Base-by-base conservation (phyloP, 345 rosid species). In the Cochlearia excelsa region DNA sequence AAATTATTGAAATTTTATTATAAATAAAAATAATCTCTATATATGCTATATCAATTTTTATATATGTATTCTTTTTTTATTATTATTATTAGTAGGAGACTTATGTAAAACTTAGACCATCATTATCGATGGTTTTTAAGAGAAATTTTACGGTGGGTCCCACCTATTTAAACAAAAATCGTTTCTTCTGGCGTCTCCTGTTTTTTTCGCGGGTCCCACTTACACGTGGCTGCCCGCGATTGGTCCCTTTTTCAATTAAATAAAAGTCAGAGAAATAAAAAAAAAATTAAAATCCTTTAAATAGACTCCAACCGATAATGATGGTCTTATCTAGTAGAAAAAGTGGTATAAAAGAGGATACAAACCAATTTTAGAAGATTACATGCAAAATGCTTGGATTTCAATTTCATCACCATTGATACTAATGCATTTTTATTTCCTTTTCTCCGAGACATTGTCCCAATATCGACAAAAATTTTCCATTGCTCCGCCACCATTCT, bases 71-170 rank as follows among this genome's bases (percentile, higher is more conserved):
- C 37, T 16, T 16, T 33, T 2, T 33, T 33, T 2, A 33, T 33
- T 33, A 33, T 33, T 33, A 33, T 33, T 33, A 33, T 2, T 23
- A 81, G 88, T 79, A 78, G 88, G 69, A 53, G 73, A 75, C 61
- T 2, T 65, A 42, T 73, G 78, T 30, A 47, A 59, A 64, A 16
- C 23, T 16, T 16, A 16, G 23, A 16, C 23, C 23, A 16, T 16
- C 23, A 16, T 16, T 16, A 16, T 16, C 23, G 23, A 16, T 16
- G 23, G 23, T 16, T 16, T 16, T 16, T 16, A 16, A 16, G 23
- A 16, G 23, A 16, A 16, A 16, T 16, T 16, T 16, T 16, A 16
- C 23, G 23, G 23, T 16, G 23, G 23, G 23, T 16, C 23, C 23
- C 23, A 16, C 23, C 23, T 16, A 16, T 16, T 16, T 16, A 16